phyloP scores from a whole-genome alignment of 2,329 filamentous ascomycete species.

The Aspergillus sp. region DNA sequence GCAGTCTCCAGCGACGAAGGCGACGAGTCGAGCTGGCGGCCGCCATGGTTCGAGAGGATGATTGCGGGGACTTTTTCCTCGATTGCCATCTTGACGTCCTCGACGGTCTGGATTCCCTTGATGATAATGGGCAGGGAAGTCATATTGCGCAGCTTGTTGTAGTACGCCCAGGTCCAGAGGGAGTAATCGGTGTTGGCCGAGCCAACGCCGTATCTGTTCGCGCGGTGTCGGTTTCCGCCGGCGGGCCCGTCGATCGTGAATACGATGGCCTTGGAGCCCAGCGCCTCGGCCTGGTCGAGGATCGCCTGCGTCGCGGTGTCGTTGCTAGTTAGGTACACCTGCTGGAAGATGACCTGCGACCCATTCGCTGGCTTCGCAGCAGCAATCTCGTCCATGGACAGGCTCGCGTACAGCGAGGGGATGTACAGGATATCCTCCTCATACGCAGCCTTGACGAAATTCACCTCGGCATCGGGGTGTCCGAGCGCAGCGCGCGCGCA shows the following conservation, averaged over 20 bases:
- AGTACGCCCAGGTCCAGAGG: conserved; percentile 14
- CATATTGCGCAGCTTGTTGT: conserved; percentile 13
- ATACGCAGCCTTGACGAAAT: conserved; percentile 12
- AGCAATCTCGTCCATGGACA: conserved; percentile 18
- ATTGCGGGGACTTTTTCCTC: conserved; percentile 47
- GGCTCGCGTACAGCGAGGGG: conserved; percentile 12
- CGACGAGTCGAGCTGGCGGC: conserved; percentile 47
- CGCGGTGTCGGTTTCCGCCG: conserved; percentile 70
- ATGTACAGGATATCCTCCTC: conserved; percentile 17
- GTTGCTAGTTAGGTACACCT: conserved; percentile 16
- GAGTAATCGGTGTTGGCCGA: conserved; percentile 9
- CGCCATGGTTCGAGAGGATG: conserved; percentile 30
- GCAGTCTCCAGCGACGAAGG: conserved; percentile 53
- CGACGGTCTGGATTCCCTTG: conserved; percentile 25
- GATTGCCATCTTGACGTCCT: conserved; percentile 23
- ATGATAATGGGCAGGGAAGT: conserved; percentile 20
- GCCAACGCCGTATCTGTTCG: conserved; percentile 12
- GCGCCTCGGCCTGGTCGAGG: conserved; percentile 60
- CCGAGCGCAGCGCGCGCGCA: conserved; percentile 14
- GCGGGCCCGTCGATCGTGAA: conserved; percentile 89
- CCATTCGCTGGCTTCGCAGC: conserved; percentile 14
- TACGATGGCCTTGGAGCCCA: conserved; percentile 79
- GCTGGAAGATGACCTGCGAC: conserved; percentile 17
- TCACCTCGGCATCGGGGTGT: conserved; percentile 11
- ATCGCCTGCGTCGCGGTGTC: conserved; percentile 15